Evolutionary conservation across 2,329 filamentous ascomycete genomes (phyloP), one percentile per base, ranked within the genome.

Genomic region (Xylariaceae sp.): DNA sequence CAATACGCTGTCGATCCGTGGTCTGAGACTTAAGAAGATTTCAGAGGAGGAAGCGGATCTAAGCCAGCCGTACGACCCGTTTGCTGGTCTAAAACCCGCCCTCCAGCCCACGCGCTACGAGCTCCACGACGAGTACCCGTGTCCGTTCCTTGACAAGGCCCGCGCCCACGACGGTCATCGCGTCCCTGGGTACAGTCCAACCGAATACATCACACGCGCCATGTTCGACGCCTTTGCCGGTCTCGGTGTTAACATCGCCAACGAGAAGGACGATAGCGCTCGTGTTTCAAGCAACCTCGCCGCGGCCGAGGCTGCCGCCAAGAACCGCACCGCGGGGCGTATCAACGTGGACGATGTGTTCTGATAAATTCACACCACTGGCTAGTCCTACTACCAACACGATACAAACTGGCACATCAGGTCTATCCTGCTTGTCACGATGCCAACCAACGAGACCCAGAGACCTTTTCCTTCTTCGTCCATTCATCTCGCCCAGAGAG

Each of bases 181-280:
- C 50, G 89, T 88, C 12, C 91, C 91, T 34, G 95, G 94, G 0
- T 97, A 95, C 72, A 85, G 86, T 64, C 76, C 92, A 43, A 76
- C 81, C 35, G 91, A 96, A 68, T 97, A 94, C 67, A 89, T 90
- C 65, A 78, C 84, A 6, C 79, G 91, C 29, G 86, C 89, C 29
- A 74, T 99, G 68, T 88, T 89, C 57, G 91, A 96, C 68, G 91
- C 92, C 0, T 97, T 96, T 72, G 84, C 89, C 0, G 94, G 95
- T 0, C 71, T 99, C 57, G 90, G 88, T 0, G 88, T 95, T 42
- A 95, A 95, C 64, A 77, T 99, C 42, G 86, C 82, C 37, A 90
- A 96, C 45, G 91, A 95, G 67, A 81, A 81, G 71, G 63, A 67
- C 2, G 66, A 63, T 2, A 72, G 75, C 44, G 69, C 64, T 45